phyloP scores from a whole-genome alignment of 495 filamentous ascomycete genomes.

The Aspergillus cavernicola region DNA sequence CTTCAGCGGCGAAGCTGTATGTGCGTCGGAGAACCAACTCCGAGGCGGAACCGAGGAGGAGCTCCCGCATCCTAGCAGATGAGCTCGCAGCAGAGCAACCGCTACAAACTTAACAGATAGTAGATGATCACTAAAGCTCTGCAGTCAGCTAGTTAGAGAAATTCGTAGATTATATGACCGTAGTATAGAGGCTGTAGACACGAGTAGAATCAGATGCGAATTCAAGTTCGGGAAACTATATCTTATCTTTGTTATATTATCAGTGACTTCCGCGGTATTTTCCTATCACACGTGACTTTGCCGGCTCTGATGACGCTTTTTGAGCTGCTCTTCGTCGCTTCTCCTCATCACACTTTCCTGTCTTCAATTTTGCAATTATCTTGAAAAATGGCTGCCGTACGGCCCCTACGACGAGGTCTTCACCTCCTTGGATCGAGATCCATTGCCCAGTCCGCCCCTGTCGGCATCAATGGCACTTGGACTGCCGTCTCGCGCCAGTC shows the following conservation, averaged over 20 bases:
- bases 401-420: slow-evolving; percentile 30
- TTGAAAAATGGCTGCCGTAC: slow-evolving; percentile 34
- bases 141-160: no score
- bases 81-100: neutral
- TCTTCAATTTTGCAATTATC: slow-evolving; percentile 17
- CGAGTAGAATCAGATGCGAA: no score
- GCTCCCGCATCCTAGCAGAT: no score
- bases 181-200: no score
- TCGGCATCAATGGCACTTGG: slow-evolving; percentile 38
- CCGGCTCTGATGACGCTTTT: slow-evolving; percentile 29
- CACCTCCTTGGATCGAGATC: slow-evolving; percentile 33
- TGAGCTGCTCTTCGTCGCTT: slow-evolving; percentile 16
- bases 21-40: neutral
- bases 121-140: no score
- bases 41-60: neutral
- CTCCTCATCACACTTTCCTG: slow-evolving; percentile 19
- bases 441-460: slow-evolving; percentile 25
- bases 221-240: no score
- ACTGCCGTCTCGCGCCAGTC: slow-evolving; percentile 32
- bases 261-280: slow-evolving; percentile 15
- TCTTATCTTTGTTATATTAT: slow-evolving; percentile 5
- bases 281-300: slow-evolving; percentile 46
- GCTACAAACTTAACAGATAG: no score
- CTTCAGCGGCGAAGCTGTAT: neutral
- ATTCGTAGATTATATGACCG: no score